Evolutionary conservation across 352 stramenopile genomes (phyloP).

Genomic region (Phytopythium montanum): DNA sequence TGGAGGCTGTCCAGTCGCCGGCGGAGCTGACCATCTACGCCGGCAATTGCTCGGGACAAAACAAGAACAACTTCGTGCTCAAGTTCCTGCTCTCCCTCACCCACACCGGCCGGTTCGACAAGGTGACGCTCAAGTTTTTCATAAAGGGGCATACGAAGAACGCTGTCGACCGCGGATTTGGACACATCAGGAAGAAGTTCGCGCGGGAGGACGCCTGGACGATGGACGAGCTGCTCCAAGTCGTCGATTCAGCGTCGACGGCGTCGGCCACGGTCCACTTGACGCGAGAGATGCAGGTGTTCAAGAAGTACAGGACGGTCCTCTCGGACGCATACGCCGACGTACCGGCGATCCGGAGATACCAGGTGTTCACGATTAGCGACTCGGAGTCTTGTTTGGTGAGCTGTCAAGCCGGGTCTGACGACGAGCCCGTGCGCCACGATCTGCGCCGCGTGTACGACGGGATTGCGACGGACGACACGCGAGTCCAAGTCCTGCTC

Average conservation of each 20-base stretch:
- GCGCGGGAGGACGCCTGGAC: constrained; percentile 3
- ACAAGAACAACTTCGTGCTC: constrained; percentile 14
- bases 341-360: not conserved
- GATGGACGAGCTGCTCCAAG: constrained; percentile 4
- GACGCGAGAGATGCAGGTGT: not conserved
- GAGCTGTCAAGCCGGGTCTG: not conserved
- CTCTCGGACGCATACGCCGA: not conserved
- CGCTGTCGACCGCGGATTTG: constrained; percentile 11
- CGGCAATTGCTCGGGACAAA: constrained; percentile 13
- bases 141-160: constrained; percentile 14
- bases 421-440: not conserved
- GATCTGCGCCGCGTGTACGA: not conserved
- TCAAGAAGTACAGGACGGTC: constrained; percentile 5
- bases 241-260: not conserved
- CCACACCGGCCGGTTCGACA: constrained; percentile 6
- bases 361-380: constrained; percentile 2
- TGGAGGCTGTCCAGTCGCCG: not conserved
- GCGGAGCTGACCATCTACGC: constrained; percentile 7
- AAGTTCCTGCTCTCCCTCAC: constrained; percentile 7
- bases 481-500: not conserved
- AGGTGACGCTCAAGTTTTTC: constrained; percentile 9
- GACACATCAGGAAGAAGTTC: constrained; percentile 8
- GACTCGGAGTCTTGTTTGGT: not conserved
- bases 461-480: not conserved
- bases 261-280: not conserved